Evolutionary conservation across 306 rosid genomes (phyloP), one percentile per base, ranked within the genome.

Genomic region (cucumber (Cucumis sativus)): DNA sequence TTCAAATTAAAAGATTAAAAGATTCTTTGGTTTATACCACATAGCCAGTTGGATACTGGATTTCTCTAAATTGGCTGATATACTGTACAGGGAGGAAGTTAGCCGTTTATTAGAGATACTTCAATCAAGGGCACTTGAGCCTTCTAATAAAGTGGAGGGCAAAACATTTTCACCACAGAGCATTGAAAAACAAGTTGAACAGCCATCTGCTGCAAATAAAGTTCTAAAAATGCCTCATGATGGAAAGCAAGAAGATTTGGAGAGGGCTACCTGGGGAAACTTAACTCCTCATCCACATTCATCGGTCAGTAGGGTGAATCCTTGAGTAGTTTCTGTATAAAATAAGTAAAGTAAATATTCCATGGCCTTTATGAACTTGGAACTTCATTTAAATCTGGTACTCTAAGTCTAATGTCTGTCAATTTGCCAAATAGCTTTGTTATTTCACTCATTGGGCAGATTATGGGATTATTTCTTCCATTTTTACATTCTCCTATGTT

Each of bases 1-100:
- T 23, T 23, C 25, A 23, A 23, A 23, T 23, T 23, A 23, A 23
- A 23, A 23, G 25, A 23, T 23, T 23, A 23, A 23, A 23, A 23
- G 25, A 23, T 23, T 23, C 25, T 23, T 23, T 23, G 25, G 25
- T 23, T 23, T 23, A 23, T 23, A 23, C 56, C 62, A 28, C 10
- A 17, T 73, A 18, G 47, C 18, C 49, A 54, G 63, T 16, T 62
- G 8, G 66, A 13, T 72, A 6, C 51, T 65, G 45, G 28, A 40
- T 7, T 59, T 75, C 13, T 77, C 69, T 80, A n/a, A 81, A 62
- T 52, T 75, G 62, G 18, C 16, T 35, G 12, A 23, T 49, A 76
- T 55, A 16, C 52, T 51, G 56, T 89, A 84, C 84, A 94, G 98
- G 84, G 93, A 86, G 62, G 97, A 94, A 87, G 83, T 83, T 35